These are phyloP conservation scores for Tephrocybe rancida DNA, from an alignment of 768 basidiomycete species.

Conservation along the genomic window DNA sequence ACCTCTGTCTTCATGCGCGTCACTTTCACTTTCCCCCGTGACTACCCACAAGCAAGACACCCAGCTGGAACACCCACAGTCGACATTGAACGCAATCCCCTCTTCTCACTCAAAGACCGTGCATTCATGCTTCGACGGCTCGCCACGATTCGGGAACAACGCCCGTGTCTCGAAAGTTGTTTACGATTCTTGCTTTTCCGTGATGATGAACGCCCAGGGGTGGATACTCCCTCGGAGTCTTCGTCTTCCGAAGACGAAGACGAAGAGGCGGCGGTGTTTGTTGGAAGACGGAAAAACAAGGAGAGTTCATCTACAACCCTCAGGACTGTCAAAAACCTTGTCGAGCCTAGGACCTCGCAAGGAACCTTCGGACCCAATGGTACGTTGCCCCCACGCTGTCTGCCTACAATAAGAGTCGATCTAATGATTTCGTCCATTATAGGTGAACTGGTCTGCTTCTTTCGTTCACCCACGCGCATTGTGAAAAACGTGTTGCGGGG, in stretches of 20 bases:
- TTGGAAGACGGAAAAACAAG: constrained; percentile 37
- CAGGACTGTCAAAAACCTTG: constrained; percentile 73
- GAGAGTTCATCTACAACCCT: constrained; percentile 57
- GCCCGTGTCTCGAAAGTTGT: constrained; percentile 86
- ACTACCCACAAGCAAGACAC: constrained; percentile 67
- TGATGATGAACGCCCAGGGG: constrained; percentile 57
- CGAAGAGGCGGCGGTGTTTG: constrained; percentile 37
- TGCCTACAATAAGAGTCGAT: no score
- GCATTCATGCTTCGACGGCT: constrained; percentile 80
- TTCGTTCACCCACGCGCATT: constrained; percentile 72
- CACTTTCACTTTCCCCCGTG: constrained; percentile 85
- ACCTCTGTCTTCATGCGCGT: constrained; percentile 86
- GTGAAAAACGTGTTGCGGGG: constrained; percentile 60
- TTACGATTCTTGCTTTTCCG: constrained; percentile 79
- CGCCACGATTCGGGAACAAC: constrained; percentile 66
- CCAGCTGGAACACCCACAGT: constrained; percentile 73
- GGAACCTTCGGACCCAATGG: constrained; percentile 91
- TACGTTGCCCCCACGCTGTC: constrained; percentile 29
- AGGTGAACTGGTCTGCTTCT: constrained; percentile 91
- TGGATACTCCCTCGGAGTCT: constrained; percentile 44
- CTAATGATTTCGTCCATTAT: no score
- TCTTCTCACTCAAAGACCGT: constrained; percentile 77
- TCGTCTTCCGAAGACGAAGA: constrained; percentile 62
- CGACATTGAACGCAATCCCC: constrained; percentile 81
- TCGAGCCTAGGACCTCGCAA: constrained; percentile 85